Conservation (phyloP, 192 early-diverging fungal species). For the Kappamyces sp. region DNA sequence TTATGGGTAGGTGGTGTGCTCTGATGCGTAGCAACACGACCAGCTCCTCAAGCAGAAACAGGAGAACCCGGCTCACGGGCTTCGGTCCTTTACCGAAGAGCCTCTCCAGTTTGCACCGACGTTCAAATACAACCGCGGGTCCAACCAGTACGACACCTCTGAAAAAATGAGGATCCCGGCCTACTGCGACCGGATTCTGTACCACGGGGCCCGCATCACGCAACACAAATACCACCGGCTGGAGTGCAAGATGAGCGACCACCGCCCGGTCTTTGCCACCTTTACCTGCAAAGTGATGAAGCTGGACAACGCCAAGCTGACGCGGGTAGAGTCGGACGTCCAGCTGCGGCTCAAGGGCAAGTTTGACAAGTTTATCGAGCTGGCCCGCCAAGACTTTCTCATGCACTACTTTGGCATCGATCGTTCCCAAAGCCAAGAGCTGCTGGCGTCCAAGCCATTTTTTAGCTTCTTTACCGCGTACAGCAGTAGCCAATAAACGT, state of each 20-base stretch:
- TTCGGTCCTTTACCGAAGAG: constrained; percentile 70
- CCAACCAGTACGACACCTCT: constrained; percentile 79
- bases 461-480: too few species aligned
- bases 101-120: constrained; percentile 83
- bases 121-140: constrained; percentile 86
- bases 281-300: constrained; percentile 58
- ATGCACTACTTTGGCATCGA: too few species aligned
- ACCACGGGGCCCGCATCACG: constrained; percentile 19
- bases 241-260: constrained; percentile 73
- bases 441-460: too few species aligned
- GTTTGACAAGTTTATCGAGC: constrained; percentile 4
- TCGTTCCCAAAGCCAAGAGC: too few species aligned
- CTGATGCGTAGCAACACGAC: constrained; percentile 33
- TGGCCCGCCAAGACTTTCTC: neutral
- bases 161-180: constrained; percentile 91
- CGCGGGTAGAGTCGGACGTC: constrained; percentile 13
- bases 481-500: too few species aligned
- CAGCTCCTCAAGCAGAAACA: constrained; percentile 38
- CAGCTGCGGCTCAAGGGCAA: constrained; percentile 1
- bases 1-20: constrained; percentile 37
- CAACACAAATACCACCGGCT: constrained; percentile 57
- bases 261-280: constrained; percentile 71
- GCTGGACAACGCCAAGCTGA: constrained; percentile 13
- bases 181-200: constrained; percentile 86
- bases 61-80: constrained; percentile 62